phyloP scores from a whole-genome alignment of 371 early-diverging fungal genomes.

The Syncephalastrum racemosum region DNA sequence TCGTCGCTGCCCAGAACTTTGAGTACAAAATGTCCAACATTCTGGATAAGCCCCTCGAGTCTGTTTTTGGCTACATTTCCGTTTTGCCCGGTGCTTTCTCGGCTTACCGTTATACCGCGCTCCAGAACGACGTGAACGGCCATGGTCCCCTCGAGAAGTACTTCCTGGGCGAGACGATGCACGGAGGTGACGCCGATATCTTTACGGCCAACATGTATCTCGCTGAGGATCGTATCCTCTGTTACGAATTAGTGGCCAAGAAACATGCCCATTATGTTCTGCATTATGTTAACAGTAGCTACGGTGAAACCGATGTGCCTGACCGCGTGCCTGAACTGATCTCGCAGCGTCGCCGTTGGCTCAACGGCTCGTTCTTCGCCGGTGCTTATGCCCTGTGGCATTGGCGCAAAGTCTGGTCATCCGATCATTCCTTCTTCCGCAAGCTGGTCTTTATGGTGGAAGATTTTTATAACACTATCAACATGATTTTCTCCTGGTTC shows the following conservation, averaged over 20 bases:
- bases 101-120: slow-evolving; percentile 90
- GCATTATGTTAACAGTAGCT: slow-evolving; percentile 65
- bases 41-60: slow-evolving; percentile 95
- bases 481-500: slow-evolving; percentile 79
- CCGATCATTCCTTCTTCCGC: slow-evolving; percentile 65
- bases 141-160: slow-evolving; percentile 85
- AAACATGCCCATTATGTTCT: slow-evolving; percentile 66
- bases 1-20: slow-evolving; percentile 91
- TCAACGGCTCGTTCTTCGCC: slow-evolving; percentile 95
- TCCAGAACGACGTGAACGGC: slow-evolving; percentile 68
- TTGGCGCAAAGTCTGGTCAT: slow-evolving; percentile 75
- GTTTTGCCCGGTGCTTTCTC: slow-evolving; percentile 97
- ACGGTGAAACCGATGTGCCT: slow-evolving; percentile 90
- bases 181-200: slow-evolving; percentile 69
- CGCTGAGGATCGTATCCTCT: slow-evolving; percentile 87
- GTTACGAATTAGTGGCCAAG: slow-evolving; percentile 86
- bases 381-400: slow-evolving; percentile 82
- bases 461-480: slow-evolving; percentile 70
- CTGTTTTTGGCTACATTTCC: slow-evolving; percentile 95
- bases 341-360: slow-evolving; percentile 88
- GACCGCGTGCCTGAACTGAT: slow-evolving; percentile 81
- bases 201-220: slow-evolving; percentile 77
- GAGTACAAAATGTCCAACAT: slow-evolving; percentile 95
- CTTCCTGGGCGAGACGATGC: slow-evolving; percentile 92
- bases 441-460: slow-evolving; percentile 68